Conservation (phyloP, 2,329 filamentous ascomycete species). For the Aureobasidium uvarum region DNA sequence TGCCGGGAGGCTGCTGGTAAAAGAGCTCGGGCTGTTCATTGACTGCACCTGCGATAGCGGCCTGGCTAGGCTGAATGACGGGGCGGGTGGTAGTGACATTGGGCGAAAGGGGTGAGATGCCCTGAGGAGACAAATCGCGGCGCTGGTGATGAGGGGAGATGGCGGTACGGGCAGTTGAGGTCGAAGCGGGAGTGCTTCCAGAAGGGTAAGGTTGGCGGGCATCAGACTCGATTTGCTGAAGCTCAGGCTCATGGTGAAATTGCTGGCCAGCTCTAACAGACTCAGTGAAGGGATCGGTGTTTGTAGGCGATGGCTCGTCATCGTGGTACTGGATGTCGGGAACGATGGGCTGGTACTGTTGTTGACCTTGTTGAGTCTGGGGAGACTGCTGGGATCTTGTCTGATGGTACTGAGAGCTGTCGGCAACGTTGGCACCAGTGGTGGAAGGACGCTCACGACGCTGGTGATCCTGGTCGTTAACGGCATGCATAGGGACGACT, state of each 20-base stretch:
- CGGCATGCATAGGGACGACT: constrained; percentile 87
- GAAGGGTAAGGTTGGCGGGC: constrained; percentile 37
- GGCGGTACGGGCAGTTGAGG: constrained; percentile 33
- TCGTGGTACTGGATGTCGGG: constrained; percentile 39
- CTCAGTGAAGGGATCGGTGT: constrained; percentile 63
- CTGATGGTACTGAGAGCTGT: constrained; percentile 8
- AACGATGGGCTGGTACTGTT: constrained; percentile 14
- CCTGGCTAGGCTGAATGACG: constrained; percentile 4
- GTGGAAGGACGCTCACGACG: constrained; percentile 41
- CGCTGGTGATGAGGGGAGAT: constrained; percentile 27
- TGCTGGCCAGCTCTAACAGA: constrained; percentile 38
- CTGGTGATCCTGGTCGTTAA: constrained; percentile 54
- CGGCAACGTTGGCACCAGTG: constrained; percentile 36
- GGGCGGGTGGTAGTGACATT: constrained; percentile 7
- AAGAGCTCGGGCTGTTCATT: constrained; percentile 37
- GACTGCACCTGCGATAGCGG: not conserved
- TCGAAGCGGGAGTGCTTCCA: constrained; percentile 29
- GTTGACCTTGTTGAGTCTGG: constrained; percentile 9
- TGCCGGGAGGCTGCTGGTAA: constrained; percentile 48
- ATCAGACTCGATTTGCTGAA: constrained; percentile 36
- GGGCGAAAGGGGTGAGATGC: not conserved
- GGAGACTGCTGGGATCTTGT: constrained; percentile 16
- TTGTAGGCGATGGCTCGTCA: constrained; percentile 55
- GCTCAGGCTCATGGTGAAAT: constrained; percentile 42
- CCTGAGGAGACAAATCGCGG: constrained; percentile 17